A percentile compares a stretch with the other conserved stretches of the same genome.
phyloP scores from a whole-genome alignment of 2,329 filamentous ascomycete species.

The Nectriaceae sp. region DNA sequence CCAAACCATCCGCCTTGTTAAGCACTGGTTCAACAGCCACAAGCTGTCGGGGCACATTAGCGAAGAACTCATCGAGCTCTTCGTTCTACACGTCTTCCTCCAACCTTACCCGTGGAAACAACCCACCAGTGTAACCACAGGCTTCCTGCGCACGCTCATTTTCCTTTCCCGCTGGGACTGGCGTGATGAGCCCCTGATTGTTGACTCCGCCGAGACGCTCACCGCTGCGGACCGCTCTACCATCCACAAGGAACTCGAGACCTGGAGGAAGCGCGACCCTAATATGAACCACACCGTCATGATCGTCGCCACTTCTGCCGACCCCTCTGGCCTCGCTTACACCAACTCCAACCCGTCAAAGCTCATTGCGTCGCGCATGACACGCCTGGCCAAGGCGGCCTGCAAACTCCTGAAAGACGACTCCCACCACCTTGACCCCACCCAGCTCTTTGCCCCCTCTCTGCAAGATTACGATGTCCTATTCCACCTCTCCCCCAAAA shows the following conservation, averaged over 20 bases:
- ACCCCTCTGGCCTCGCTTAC: slow-evolving; percentile 78
- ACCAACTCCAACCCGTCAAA: slow-evolving; percentile 72
- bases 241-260: slow-evolving; percentile 73
- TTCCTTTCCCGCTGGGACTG: slow-evolving; percentile 91
- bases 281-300: slow-evolving; percentile 81
- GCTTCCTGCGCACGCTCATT: slow-evolving; percentile 77
- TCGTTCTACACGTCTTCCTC: slow-evolving; percentile 77
- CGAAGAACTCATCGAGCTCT: slow-evolving; percentile 81
- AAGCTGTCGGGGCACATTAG: slow-evolving; percentile 75
- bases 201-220: slow-evolving; percentile 69
- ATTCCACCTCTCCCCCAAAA: slow-evolving; percentile 67
- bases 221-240: slow-evolving; percentile 59
- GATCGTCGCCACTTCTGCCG: slow-evolving; percentile 78
- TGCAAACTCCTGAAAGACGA: slow-evolving; percentile 59
- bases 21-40: slow-evolving; percentile 87
- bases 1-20: slow-evolving; percentile 78
- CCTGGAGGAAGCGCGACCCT: slow-evolving; percentile 87
- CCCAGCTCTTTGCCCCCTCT: slow-evolving; percentile 69
- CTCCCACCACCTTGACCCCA: slow-evolving; percentile 51
- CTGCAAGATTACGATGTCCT: slow-evolving; percentile 82
- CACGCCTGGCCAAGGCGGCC: slow-evolving; percentile 76
- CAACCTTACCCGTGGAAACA: slow-evolving; percentile 78
- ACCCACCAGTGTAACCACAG: slow-evolving; percentile 76
- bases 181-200: slow-evolving; percentile 77
- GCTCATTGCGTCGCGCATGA: slow-evolving; percentile 83